Base-by-base conservation (phyloP, 2,329 filamentous ascomycete genomes). In the Colletotrichum acutatum region DNA sequence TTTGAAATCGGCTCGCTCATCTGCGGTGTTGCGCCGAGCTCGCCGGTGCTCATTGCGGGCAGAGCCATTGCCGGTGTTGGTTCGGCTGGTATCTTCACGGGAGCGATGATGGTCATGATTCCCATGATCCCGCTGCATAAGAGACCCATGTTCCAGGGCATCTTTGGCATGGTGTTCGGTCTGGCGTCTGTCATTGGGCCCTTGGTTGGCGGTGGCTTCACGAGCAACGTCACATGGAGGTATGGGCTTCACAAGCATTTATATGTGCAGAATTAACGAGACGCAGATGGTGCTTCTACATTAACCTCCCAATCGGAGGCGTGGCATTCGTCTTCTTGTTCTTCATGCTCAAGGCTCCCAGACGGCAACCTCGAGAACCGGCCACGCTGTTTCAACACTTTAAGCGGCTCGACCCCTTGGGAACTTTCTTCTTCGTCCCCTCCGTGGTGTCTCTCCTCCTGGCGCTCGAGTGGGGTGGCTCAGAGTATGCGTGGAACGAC, bases 381-480 rank as follows among this genome's bases (percentile, higher is more conserved):
- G 80, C 79, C 16, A 75, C 81, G 0, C 37, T 84, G 37, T 78
- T 78, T 65, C 79, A 84, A 68, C 87, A 89, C 62, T 78, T 90
- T 65, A 82, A 83, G 74, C 86, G 88, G 0, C 83, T 91, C 61
- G 90, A 92, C 70, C 89, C 89, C 0, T 77, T 91, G 1, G 90
- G 91, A 30, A 91, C 89, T 8, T 77, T 88, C 16, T 86, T 91
- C 79, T 89, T 93, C 74, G 80, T 92, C 19, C 90, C 90, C 0
- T 86, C 86, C 37, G 85, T 91, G 52, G 84, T 91, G 16, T 90
- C 86, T 74, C 87, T 92, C 49, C 80, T 93, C 3, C 82, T 93
- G 5, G 90, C 90, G 1, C 82, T 93, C 42, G 88, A 92, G 76
- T 92, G 90, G 90, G 90, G 89, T 64, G 90, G 90, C 4, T 84